Percentiles rank a stretch among this genome's conserved stretches.
phyloP scores from a whole-genome alignment of 2,329 filamentous ascomycete species.

The Xenosphaeropsis pyriputrescens region DNA sequence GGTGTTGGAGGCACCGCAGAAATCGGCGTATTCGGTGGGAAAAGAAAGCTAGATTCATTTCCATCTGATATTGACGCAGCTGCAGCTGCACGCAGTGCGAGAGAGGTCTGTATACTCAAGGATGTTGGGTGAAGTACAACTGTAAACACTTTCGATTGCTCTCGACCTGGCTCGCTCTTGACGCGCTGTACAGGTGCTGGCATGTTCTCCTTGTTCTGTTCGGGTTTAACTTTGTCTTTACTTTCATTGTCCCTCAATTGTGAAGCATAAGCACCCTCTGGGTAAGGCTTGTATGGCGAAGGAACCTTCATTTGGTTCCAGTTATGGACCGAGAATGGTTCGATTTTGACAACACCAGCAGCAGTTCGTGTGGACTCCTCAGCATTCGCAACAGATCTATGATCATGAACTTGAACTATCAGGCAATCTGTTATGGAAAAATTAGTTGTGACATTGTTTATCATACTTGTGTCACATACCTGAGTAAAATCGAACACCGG shows the following conservation, averaged over 20 bases:
- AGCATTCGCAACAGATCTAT: conserved; percentile 50
- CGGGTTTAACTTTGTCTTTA: conserved; percentile 2
- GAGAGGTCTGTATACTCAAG: conserved; percentile 59
- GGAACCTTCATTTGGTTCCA: conserved; percentile 83
- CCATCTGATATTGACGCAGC: no score
- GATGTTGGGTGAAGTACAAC: conserved; percentile 76
- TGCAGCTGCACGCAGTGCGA: conserved; percentile 25
- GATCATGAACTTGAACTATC: conserved; percentile 87
- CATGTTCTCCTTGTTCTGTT: conserved; percentile 44
- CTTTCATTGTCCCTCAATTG: conserved; percentile 11
- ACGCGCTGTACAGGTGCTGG: conserved; percentile 31
- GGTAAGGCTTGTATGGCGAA: conserved; percentile 70
- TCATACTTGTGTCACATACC: conserved; percentile 27
- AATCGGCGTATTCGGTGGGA: conserved; percentile 47
- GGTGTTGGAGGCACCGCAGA: conserved; percentile 45
- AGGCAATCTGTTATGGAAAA: conserved; percentile 43
- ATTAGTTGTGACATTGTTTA: not conserved
- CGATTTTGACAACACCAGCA: conserved; percentile 43
- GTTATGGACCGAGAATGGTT: conserved; percentile 79
- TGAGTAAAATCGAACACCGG: conserved; percentile 75
- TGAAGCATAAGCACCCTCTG: conserved; percentile 27
- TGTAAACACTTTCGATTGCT: conserved; percentile 56
- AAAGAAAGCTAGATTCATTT: no score
- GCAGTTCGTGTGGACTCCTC: conserved; percentile 41
- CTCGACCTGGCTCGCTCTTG: conserved; percentile 26